phyloP scores from a whole-genome alignment of 2,329 filamentous ascomycete species.

The Beauveria sp. region DNA sequence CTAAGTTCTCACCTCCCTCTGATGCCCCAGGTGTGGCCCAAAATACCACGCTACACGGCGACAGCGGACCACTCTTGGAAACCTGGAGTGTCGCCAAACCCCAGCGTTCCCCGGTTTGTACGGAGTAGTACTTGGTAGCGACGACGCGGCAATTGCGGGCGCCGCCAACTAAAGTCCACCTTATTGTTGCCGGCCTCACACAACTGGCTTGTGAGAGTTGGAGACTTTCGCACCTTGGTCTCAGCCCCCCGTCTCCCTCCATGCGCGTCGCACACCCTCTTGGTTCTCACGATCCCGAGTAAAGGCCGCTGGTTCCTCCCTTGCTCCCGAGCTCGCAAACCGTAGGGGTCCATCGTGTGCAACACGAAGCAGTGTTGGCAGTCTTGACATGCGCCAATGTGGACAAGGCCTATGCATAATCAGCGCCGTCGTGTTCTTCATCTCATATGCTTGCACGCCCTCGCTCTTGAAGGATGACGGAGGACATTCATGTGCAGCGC shows the following conservation, averaged over 20 bases:
- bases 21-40: neutral
- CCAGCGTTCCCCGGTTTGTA: neutral
- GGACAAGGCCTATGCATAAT: neutral
- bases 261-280: neutral
- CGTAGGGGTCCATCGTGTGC: neutral
- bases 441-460: neutral
- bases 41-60: slow-evolving; percentile 5
- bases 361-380: neutral
- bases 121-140: too few relatives aligned
- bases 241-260: neutral
- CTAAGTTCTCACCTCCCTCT: neutral
- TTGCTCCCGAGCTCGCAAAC: neutral
- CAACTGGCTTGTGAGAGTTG: neutral
- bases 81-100: neutral
- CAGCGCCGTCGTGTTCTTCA: too few relatives aligned
- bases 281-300: neutral
- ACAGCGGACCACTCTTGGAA: neutral
- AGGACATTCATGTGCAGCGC: neutral
- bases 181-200: neutral
- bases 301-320: neutral
- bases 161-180: neutral
- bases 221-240: neutral
- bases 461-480: neutral
- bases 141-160: neutral
- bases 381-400: neutral